Percentiles rank a stretch among this genome's conserved stretches.
phyloP scores from a whole-genome alignment of 495 filamentous ascomycete species.

The Neurospora cerealis region DNA sequence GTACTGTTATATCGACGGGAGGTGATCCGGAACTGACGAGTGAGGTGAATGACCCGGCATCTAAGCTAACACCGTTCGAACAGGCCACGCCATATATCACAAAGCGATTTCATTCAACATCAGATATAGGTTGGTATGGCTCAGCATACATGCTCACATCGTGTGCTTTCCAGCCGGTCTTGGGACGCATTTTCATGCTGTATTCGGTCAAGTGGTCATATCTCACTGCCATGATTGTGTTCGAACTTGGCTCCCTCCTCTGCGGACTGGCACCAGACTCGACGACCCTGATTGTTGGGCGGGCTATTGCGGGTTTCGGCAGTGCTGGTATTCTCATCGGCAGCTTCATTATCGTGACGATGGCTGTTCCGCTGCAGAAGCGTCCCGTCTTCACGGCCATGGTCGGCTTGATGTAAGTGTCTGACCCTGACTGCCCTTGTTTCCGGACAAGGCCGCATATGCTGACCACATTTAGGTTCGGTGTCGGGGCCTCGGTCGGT shows the following conservation, averaged over 20 bases:
- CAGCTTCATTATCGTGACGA: constrained; percentile 40
- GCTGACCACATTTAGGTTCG: constrained; percentile 22
- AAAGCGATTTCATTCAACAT: constrained; percentile 33
- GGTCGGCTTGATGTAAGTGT: constrained; percentile 18
- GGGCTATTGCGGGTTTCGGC: constrained; percentile 48
- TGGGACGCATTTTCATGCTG: constrained; percentile 40
- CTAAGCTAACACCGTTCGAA: not conserved
- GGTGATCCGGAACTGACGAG: not conserved
- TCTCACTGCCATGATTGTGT: constrained; percentile 31
- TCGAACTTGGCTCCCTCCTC: constrained; percentile 44
- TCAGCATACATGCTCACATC: constrained; percentile 42
- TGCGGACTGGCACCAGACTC: constrained; percentile 46
- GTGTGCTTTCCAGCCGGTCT: constrained; percentile 35
- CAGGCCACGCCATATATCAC: constrained; percentile 29
- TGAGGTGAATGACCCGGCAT: constrained; percentile 2
- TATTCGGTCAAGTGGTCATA: constrained; percentile 36
- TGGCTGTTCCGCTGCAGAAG: constrained; percentile 33
- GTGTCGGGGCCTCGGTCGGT: constrained; percentile 33
- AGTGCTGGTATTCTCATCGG: constrained; percentile 32
- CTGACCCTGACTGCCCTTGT: not conserved
- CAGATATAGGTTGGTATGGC: constrained; percentile 49
- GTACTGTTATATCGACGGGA: constrained; percentile 35
- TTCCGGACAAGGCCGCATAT: constrained; percentile 23
- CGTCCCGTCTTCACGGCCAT: constrained; percentile 34
- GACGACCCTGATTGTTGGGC: constrained; percentile 44